A percentile compares a stretch with the other conserved stretches of the same genome.
Evolutionary conservation across 2,329 filamentous ascomycete species (phyloP).

Genomic region (Aspergillus tamarii): DNA sequence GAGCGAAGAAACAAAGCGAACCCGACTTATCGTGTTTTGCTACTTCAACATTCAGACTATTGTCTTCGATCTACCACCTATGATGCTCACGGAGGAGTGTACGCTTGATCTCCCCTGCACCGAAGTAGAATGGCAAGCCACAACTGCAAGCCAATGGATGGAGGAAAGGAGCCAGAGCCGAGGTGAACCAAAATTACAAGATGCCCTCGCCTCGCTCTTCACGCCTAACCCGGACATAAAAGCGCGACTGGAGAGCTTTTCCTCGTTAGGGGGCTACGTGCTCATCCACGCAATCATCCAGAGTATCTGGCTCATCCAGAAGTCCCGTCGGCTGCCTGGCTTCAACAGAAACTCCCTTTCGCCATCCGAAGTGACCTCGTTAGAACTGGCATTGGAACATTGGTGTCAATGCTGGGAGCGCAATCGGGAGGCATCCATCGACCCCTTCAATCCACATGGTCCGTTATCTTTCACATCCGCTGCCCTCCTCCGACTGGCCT

Average conservation of each 20-base stretch:
- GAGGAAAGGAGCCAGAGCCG: slow-evolving; percentile 26
- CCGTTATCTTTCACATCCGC: slow-evolving; percentile 40
- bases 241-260: slow-evolving; percentile 30
- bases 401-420: slow-evolving; percentile 43
- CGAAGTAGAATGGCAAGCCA: slow-evolving; percentile 37
- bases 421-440: slow-evolving; percentile 39
- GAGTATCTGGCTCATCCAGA: slow-evolving; percentile 39
- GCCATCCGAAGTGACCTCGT: slow-evolving; percentile 27
- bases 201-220: slow-evolving; percentile 32
- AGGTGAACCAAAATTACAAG: slow-evolving; percentile 33
- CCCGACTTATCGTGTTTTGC: slow-evolving; percentile 37
- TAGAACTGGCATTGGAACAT: slow-evolving; percentile 37
- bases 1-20: slow-evolving; percentile 34
- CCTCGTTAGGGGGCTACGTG: slow-evolving; percentile 37
- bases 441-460: slow-evolving; percentile 38
- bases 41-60: slow-evolving; percentile 42
- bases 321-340: slow-evolving; percentile 31
- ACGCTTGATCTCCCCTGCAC: slow-evolving; percentile 36
- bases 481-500: slow-evolving; percentile 36
- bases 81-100: slow-evolving; percentile 37
- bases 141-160: slow-evolving; percentile 28
- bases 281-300: slow-evolving; percentile 38
- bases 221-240: slow-evolving; percentile 13
- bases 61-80: slow-evolving; percentile 37
- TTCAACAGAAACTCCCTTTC: slow-evolving; percentile 27